A percentile compares a stretch with the other conserved stretches of the same genome.
phyloP scores from a whole-genome alignment of 805 yeast genomes.

The Zygosaccharomyces siamensis region DNA sequence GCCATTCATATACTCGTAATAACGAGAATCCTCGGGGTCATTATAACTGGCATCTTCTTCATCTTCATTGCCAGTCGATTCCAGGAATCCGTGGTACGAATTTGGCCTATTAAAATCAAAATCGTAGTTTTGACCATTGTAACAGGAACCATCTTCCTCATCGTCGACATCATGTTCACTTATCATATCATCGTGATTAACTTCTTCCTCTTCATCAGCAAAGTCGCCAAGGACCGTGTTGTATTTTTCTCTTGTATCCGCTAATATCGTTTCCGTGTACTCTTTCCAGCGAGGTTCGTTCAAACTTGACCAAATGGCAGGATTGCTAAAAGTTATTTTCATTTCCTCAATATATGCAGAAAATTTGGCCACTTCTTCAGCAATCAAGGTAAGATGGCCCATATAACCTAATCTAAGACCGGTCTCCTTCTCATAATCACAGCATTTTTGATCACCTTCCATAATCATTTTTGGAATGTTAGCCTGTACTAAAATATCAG shows the following conservation, averaged over 20 bases:
- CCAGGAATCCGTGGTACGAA: conserved; percentile 14
- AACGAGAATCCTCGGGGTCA: conserved; percentile 31
- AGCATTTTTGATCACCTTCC: conserved; percentile 57
- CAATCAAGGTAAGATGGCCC: conserved; percentile 91
- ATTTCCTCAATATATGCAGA: conserved; percentile 40
- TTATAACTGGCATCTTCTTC: conserved; percentile 25
- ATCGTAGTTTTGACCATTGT: conserved; percentile 8
- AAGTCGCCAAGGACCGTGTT: conserved; percentile 88
- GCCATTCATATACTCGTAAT: conserved; percentile 35
- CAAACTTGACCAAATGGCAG: conserved; percentile 25
- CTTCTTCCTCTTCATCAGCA: conserved; percentile 30
- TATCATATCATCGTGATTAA: conserved; percentile 29
- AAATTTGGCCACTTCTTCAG: conserved; percentile 95
- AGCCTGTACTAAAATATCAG: conserved; percentile 57
- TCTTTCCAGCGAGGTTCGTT: conserved; percentile 55
- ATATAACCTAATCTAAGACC: conserved; percentile 85
- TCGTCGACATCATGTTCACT: conserved; percentile 24
- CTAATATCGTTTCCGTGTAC: conserved; percentile 76
- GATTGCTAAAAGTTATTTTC: conserved; percentile 27
- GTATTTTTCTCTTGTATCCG: conserved; percentile 88
- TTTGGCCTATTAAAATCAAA: conserved; percentile 19
- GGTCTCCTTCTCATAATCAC: conserved; percentile 53
- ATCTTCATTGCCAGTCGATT: conserved; percentile 27
- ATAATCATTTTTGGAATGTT: conserved; percentile 60
- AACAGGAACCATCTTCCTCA: conserved; percentile 14